phyloP scores from a whole-genome alignment of 768 basidiomycete genomes.

The Tricholomella constricta region DNA sequence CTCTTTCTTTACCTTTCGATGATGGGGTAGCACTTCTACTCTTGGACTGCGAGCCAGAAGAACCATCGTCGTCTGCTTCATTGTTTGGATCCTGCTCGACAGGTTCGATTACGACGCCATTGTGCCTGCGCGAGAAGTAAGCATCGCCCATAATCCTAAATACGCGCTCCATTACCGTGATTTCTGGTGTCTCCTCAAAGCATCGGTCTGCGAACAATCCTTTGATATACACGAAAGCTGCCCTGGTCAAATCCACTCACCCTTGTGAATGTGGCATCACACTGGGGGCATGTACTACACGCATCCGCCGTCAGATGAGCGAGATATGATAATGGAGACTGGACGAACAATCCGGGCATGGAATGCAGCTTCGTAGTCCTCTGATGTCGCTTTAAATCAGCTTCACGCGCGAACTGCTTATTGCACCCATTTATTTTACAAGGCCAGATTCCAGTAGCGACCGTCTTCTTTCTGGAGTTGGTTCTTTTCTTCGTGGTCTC shows the following conservation, averaged over 20 bases:
- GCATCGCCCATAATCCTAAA: neutral
- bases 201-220: slow-evolving; percentile 62
- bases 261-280: slow-evolving; percentile 78
- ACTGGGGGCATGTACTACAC: slow-evolving; percentile 72
- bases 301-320: slow-evolving; percentile 7
- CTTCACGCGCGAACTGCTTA: slow-evolving; percentile 82
- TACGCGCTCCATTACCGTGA: slow-evolving; percentile 55
- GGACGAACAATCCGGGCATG: slow-evolving; percentile 67
- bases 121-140: slow-evolving; percentile 47
- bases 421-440: slow-evolving; percentile 81
- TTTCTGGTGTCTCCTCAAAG: slow-evolving; percentile 77
- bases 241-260: slow-evolving; percentile 42
- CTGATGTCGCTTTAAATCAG: slow-evolving; percentile 81
- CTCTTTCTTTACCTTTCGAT: slow-evolving; percentile 42
- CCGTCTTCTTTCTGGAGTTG: slow-evolving; percentile 45
- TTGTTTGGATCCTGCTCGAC: slow-evolving; percentile 25
- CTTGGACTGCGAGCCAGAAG: slow-evolving; percentile 44
- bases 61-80: slow-evolving; percentile 34
- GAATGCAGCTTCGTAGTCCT: slow-evolving; percentile 79
- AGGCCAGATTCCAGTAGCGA: slow-evolving; percentile 65
- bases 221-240: slow-evolving; percentile 14
- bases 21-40: slow-evolving; percentile 55
- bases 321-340: slow-evolving; percentile 2
- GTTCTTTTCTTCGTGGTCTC: slow-evolving; percentile 27
- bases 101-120: slow-evolving; percentile 66